Percentiles rank a stretch among this genome's conserved stretches.
These are phyloP conservation scores for Hymenoscyphus linearis DNA, from an alignment of 2,329 filamentous ascomycete genomes.

Conservation along the genomic window DNA sequence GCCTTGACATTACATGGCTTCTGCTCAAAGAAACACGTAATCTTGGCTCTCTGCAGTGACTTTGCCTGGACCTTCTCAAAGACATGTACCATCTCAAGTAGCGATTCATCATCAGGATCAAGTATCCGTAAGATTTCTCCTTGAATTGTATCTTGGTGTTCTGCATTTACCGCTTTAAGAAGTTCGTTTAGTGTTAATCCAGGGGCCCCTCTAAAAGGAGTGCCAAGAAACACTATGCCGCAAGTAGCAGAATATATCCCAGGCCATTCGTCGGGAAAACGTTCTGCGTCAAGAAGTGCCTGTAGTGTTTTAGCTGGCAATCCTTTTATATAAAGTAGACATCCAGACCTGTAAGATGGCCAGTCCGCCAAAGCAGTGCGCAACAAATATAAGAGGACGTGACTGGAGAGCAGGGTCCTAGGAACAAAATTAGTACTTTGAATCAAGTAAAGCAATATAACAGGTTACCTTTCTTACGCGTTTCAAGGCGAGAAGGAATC, in stretches of 20 bases:
- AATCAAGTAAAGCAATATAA: not conserved
- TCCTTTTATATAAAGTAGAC: not conserved
- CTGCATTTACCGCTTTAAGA: not conserved
- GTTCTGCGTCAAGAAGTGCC: not conserved
- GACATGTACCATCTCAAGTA: not conserved
- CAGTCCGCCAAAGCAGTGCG: not conserved
- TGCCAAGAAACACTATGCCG: not conserved
- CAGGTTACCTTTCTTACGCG: not conserved
- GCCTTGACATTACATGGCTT: not conserved
- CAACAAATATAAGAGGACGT: not conserved
- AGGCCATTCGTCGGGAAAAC: not conserved
- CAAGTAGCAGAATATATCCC: not conserved
- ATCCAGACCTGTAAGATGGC: not conserved
- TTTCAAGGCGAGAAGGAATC: not conserved
- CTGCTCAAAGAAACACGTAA: not conserved
- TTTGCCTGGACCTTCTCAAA: not conserved
- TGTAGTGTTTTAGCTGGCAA: not conserved
- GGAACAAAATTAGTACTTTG: not conserved
- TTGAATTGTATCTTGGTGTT: not conserved
- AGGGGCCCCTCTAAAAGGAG: not conserved
- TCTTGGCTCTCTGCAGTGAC: not conserved
- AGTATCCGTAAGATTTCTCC: not conserved
- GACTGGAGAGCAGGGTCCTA: not conserved
- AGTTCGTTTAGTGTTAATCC: not conserved
- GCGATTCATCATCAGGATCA: not conserved